Evolutionary conservation across 2,329 filamentous ascomycete genomes (phyloP), one percentile per base, ranked within the genome.

Genomic region (Beauveria medogensis): DNA sequence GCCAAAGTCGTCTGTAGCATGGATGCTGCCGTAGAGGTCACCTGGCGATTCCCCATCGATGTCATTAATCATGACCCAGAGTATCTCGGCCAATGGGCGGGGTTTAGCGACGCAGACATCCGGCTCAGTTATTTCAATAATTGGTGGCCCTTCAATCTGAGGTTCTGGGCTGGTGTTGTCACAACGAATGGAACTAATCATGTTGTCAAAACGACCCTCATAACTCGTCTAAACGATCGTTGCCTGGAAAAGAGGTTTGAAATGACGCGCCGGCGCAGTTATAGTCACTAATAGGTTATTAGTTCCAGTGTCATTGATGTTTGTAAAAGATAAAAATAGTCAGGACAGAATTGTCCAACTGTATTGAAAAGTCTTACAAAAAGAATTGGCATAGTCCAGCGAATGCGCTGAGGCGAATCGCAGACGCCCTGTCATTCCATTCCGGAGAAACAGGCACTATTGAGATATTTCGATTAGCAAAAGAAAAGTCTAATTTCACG

Each of bases 21-120:
- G 28, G 46, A 62, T 62, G 20, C 16, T 52, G 34, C 60, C 60
- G 24, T 24, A 62, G 30, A 62, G 52, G 47, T 62, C 54, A n/a
- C 60, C 60, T 14, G 60, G 54, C 12, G 22, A 44, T 28, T 62
- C 60, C n/a, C 37, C 54, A 48, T 62, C 60, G 16, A 62, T 62
- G 46, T 62, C 16, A 16, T 58, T 50, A 20, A 62, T 52, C 18
- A n/a, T 48, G 20, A 62, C 43, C 37, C 40, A 52, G 44, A 62
- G 34, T 28, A 62, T 58, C 46, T 62, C 60, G 26, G 51, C 43
- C 46, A 62, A 20, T 7, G 54, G 30, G 40, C 47, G 60, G 2
- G 37, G 22, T 10, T 52, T 61, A 46, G 47, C 47, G 9, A 14
- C 3, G 47, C 47, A 50, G 26, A 20, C 26, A 30, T 50, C 47